These are phyloP conservation scores for Nitzschia sp. DNA, from an alignment of 108 stramenopile species.

Conservation along the genomic window DNA sequence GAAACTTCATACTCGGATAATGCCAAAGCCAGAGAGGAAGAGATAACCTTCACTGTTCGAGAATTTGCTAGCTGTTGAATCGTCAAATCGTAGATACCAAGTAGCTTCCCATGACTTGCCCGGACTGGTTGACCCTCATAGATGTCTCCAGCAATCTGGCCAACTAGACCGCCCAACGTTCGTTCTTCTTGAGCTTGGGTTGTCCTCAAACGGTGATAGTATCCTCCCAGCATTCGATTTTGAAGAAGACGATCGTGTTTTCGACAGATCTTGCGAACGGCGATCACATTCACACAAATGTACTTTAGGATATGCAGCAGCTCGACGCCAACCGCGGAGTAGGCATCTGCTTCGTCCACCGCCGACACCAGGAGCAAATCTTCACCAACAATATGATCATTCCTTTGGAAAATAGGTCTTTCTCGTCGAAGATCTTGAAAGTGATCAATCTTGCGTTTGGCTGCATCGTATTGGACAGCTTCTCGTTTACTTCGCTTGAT, in stretches of 20 bases:
- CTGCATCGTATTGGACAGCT: conserved; percentile 44
- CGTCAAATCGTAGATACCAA: conserved; percentile 59
- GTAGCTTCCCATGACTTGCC: conserved; percentile 42
- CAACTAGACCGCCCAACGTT: conserved; percentile 44
- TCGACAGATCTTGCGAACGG: conserved; percentile 80
- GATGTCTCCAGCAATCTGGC: conserved; percentile 32
- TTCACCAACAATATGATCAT: conserved; percentile 59
- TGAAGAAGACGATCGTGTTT: conserved; percentile 81
- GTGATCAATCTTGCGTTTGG: conserved; percentile 58
- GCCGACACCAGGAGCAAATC: conserved; percentile 73
- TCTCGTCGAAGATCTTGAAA: conserved; percentile 56
- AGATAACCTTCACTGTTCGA: conserved; percentile 70
- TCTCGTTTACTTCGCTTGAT: not conserved
- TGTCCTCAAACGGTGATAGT: conserved; percentile 60
- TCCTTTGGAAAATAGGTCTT: conserved; percentile 73
- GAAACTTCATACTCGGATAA: conserved; percentile 80
- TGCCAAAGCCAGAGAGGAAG: conserved; percentile 70
- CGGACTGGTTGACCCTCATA: conserved; percentile 37
- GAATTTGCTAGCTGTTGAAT: conserved; percentile 78
- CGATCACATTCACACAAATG: conserved; percentile 78
- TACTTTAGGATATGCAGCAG: conserved; percentile 77
- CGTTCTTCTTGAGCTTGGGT: conserved; percentile 24
- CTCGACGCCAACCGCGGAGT: conserved; percentile 73
- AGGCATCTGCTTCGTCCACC: conserved; percentile 80
- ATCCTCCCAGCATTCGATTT: conserved; percentile 85